A percentile compares a stretch with the other conserved stretches of the same genome.
Conservation (phyloP, 169 alveolate genomes). For the Cystoisospora suis region DNA sequence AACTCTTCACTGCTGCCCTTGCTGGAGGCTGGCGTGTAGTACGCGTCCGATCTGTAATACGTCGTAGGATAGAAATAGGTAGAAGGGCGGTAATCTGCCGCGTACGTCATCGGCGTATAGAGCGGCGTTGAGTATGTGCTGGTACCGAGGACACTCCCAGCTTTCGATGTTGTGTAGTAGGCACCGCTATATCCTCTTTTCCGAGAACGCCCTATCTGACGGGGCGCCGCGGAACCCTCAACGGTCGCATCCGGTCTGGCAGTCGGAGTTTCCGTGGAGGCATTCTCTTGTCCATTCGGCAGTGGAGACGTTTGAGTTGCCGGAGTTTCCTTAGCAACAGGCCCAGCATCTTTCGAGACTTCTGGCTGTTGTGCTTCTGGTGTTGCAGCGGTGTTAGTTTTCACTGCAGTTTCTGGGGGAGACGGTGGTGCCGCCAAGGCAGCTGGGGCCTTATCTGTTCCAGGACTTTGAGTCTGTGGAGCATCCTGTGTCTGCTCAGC, state of each 20-base stretch:
- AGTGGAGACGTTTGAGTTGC: too few relatives aligned
- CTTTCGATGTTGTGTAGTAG: neutral
- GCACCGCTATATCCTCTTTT: neutral
- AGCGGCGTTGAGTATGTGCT: neutral
- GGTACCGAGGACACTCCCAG: neutral
- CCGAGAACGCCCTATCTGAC: neutral
- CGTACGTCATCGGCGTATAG: constrained; percentile 5
- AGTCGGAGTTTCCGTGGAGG: neutral
- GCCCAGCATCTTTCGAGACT: too few relatives aligned
- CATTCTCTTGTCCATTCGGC: too few relatives aligned
- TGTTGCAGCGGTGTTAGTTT: too few relatives aligned
- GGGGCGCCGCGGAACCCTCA: neutral
- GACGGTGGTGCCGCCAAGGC: too few relatives aligned
- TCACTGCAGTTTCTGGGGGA: too few relatives aligned
- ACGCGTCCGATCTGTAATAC: neutral
- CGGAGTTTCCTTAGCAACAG: too few relatives aligned
- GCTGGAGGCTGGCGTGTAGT: neutral
- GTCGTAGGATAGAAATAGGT: neutral
- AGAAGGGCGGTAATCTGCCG: neutral
- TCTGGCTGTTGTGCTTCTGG: too few relatives aligned
- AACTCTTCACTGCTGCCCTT: too few relatives aligned
- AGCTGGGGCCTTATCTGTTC: too few relatives aligned
- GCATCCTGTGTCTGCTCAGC: too few relatives aligned
- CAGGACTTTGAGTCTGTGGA: too few relatives aligned
- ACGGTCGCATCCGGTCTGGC: neutral